A percentile compares a stretch with the other conserved stretches of the same genome.
Evolutionary conservation across 2,329 filamentous ascomycete species (phyloP).

Genomic region (Sporothrix globosa): DNA sequence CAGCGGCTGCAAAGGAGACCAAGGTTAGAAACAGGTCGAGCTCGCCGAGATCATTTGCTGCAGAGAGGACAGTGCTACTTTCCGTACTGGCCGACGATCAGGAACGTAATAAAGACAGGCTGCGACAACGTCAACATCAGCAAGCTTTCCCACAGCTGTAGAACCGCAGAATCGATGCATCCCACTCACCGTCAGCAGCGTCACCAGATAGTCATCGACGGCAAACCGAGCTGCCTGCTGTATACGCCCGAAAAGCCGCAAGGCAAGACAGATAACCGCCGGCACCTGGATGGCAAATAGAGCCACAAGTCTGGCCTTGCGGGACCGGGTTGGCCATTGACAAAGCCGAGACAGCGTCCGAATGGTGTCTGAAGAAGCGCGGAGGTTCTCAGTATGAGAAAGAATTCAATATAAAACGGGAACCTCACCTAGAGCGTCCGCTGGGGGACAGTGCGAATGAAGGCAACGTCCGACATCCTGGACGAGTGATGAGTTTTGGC

Average conservation of each 20-base stretch:
- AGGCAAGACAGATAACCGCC: slow-evolving; percentile 43
- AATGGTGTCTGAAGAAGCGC: neutral
- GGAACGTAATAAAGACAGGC: slow-evolving; percentile 43
- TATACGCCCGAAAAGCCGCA: slow-evolving; percentile 48
- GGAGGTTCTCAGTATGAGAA: neutral
- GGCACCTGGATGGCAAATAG: slow-evolving; percentile 46
- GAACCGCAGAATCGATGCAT: neutral
- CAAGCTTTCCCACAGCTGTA: neutral
- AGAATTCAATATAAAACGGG: neutral
- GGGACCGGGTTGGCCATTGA: slow-evolving; percentile 40
- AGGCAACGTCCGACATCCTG: slow-evolving; percentile 4
- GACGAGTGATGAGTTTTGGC: neutral
- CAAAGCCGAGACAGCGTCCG: slow-evolving; percentile 37
- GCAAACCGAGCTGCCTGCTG: slow-evolving; percentile 41
- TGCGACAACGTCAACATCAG: slow-evolving; percentile 12
- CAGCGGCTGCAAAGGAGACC: slow-evolving; percentile 36
- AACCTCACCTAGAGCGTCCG: slow-evolving; percentile 5
- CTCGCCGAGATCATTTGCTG: neutral
- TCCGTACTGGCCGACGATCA: slow-evolving; percentile 44
- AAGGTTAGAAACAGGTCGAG: neutral
- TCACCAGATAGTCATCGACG: slow-evolving; percentile 48
- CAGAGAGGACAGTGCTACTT: slow-evolving; percentile 29
- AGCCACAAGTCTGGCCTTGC: slow-evolving; percentile 42
- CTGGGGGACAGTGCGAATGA: slow-evolving; percentile 18
- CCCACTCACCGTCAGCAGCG: slow-evolving; percentile 43